Conservation (phyloP, 495 filamentous ascomycete species). For the Mytilinidion resinicola region DNA sequence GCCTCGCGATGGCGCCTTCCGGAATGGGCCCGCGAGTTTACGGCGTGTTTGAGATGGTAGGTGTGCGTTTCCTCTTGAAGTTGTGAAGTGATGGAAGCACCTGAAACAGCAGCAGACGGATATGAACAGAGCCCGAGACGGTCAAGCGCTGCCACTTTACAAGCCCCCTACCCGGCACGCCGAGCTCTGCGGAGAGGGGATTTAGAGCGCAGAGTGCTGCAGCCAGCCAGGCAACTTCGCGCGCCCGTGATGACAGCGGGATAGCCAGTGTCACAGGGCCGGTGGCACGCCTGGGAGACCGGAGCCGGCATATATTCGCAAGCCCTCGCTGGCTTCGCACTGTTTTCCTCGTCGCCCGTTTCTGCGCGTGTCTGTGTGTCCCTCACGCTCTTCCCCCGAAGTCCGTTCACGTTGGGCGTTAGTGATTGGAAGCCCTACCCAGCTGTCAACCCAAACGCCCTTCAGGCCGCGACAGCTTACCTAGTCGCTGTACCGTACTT, state of each 20-base stretch:
- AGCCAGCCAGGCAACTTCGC: background rate
- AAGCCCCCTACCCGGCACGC: too few relatives aligned
- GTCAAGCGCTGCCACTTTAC: too few relatives aligned
- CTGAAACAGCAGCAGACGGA: too few relatives aligned
- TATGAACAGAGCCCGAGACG: too few relatives aligned
- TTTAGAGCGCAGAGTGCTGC: background rate
- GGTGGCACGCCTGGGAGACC: background rate
- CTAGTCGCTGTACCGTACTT: conserved; percentile 8
- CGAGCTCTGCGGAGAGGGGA: too few relatives aligned
- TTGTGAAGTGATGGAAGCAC: too few relatives aligned
- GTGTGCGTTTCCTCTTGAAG: too few relatives aligned
- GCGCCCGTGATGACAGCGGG: background rate
- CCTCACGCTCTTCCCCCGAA: background rate
- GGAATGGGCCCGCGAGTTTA: too few relatives aligned
- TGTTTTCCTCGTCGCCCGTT: background rate
- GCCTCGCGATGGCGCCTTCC: too few relatives aligned
- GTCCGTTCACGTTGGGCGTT: conserved; percentile 9
- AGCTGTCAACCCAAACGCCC: background rate
- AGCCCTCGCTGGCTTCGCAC: background rate
- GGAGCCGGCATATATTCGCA: too few relatives aligned
- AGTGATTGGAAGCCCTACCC: conserved; percentile 2
- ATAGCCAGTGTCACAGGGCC: background rate
- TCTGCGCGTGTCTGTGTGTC: background rate
- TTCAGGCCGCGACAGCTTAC: conserved; percentile 7
- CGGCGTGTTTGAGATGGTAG: too few relatives aligned